Percentiles rank a stretch among this genome's conserved stretches.
Conservation (phyloP, 2,329 filamentous ascomycete species). For the Venturia carpophila region DNA sequence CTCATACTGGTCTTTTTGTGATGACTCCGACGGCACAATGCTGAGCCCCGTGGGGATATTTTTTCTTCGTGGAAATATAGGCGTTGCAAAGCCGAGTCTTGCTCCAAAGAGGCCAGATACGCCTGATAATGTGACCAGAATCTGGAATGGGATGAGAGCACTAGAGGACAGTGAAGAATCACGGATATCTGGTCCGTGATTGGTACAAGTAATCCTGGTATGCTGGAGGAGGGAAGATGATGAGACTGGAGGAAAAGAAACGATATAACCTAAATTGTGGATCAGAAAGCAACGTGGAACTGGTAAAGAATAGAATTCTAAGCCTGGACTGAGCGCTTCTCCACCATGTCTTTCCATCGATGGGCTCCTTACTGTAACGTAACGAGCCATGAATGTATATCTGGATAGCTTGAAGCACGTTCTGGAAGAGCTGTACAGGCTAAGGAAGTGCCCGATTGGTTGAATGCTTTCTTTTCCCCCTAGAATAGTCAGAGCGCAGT, state of each 20-base stretch:
- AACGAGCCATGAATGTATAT: slow-evolving; percentile 8
- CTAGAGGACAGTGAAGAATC: not conserved
- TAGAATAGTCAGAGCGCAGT: not conserved
- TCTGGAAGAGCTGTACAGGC: not conserved
- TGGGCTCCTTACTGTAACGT: not conserved
- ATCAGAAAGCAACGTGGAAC: not conserved
- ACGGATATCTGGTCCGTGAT: not conserved
- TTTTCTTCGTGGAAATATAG: not conserved
- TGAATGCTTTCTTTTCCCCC: not conserved
- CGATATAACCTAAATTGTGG: not conserved
- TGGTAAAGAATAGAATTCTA: not conserved
- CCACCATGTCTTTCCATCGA: not conserved
- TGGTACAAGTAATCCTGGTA: not conserved
- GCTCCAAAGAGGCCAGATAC: not conserved
- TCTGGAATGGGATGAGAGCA: not conserved
- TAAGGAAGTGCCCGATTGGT: not conserved
- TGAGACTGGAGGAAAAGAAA: not conserved
- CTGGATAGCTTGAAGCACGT: not conserved
- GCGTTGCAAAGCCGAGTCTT: not conserved
- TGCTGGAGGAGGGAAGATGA: not conserved
- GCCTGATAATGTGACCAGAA: not conserved
- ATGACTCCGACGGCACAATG: not conserved
- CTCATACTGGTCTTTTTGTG: not conserved
- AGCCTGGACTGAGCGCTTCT: not conserved
- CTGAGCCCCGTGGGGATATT: not conserved